A percentile compares a stretch with the other conserved stretches of the same genome.
These are phyloP conservation scores for Cytidiella melzeri DNA, from an alignment of 768 basidiomycete genomes.

Conservation along the genomic window DNA sequence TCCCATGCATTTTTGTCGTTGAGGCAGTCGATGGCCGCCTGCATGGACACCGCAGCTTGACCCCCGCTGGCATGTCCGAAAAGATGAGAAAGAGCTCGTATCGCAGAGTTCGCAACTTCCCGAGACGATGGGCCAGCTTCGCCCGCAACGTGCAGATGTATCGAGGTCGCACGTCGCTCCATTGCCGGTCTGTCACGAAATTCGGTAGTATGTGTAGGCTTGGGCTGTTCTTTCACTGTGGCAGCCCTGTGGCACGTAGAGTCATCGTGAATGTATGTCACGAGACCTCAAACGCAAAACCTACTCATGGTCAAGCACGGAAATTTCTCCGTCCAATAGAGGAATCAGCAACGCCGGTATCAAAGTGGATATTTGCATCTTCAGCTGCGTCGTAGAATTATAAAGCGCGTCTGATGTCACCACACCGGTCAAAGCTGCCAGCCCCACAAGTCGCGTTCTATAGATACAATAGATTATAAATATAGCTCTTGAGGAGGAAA, in stretches of 20 bases:
- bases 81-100: conserved; percentile 67
- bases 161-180: conserved; percentile 82
- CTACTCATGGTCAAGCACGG: conserved; percentile 64
- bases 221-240: conserved; percentile 60
- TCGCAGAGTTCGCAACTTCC: conserved; percentile 70
- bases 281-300: conserved; percentile 22
- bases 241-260: too few relatives aligned
- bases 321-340: conserved; percentile 55
- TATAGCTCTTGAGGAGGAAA: background rate
- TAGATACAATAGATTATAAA: background rate
- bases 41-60: conserved; percentile 69
- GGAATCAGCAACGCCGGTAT: conserved; percentile 66
- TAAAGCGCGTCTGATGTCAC: conserved; percentile 83
- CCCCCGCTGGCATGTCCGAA: conserved; percentile 69
- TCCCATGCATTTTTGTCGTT: conserved; percentile 59
- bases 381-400: conserved; percentile 65
- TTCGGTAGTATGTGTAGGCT: conserved; percentile 76
- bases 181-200: conserved; percentile 75
- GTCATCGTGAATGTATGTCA: too few relatives aligned
- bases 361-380: conserved; percentile 62
- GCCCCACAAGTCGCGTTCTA: conserved; percentile 80
- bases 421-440: conserved; percentile 76
- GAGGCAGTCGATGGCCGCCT: conserved; percentile 65
- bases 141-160: conserved; percentile 84
- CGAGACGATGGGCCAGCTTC: conserved; percentile 71